These are phyloP conservation scores for Helianthus tuberosus DNA, from an alignment of 129 eudicot species.

Conservation along the genomic window DNA sequence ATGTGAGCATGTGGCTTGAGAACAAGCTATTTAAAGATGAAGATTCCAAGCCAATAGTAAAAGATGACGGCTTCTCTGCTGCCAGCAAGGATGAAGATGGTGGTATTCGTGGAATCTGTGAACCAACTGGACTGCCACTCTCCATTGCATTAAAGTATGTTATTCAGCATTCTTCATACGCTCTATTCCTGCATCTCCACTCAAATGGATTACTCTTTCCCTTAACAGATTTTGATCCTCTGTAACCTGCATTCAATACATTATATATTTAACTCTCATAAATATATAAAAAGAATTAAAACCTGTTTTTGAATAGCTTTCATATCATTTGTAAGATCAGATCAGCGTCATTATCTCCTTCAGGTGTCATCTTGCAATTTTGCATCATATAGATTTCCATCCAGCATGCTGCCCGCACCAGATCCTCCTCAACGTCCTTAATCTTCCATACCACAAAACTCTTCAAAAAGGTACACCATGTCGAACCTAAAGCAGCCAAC, in stretches of 20 bases:
- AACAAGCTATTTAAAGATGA: too few species aligned
- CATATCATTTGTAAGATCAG: slow-evolving; percentile 78
- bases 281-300: neutral
- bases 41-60: too few species aligned
- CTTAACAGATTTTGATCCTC: slow-evolving; percentile 88
- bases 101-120: slow-evolving; percentile 53
- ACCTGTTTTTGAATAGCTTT: slow-evolving; percentile 97
- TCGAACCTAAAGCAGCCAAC: slow-evolving; percentile 79
- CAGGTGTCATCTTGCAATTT: slow-evolving; percentile 83
- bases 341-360: slow-evolving; percentile 57
- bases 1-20: too few species aligned
- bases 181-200: slow-evolving; percentile 91
- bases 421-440: slow-evolving; percentile 92
- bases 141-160: slow-evolving; percentile 72
- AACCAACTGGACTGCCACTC: slow-evolving; percentile 55
- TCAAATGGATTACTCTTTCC: slow-evolving; percentile 78
- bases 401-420: slow-evolving; percentile 96
- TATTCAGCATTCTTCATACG: slow-evolving; percentile 77
- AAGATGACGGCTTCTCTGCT: neutral
- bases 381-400: slow-evolving; percentile 98
- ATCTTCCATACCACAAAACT: slow-evolving; percentile 97
- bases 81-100: slow-evolving; percentile 43
- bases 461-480: slow-evolving; percentile 89
- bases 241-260: slow-evolving; percentile 52
- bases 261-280: neutral